Conservation (phyloP, 257 asterid species). For the Thymus mandschuricus region DNA sequence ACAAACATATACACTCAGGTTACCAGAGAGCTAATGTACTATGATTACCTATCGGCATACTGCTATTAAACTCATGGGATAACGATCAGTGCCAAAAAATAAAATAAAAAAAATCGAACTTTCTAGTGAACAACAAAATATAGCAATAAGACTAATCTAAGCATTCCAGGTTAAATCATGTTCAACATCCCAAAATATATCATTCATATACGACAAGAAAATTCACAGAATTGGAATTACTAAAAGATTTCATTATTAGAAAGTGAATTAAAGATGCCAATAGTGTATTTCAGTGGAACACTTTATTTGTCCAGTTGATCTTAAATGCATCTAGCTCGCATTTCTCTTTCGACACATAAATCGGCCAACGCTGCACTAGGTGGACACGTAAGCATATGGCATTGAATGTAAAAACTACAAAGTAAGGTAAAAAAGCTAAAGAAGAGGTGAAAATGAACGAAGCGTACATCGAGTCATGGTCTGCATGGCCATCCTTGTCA, state of each 20-base stretch:
- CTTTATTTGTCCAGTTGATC: no score
- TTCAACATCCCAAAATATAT: not conserved
- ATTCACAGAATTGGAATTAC: not conserved
- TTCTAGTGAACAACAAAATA: not conserved
- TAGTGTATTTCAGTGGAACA: conserved; percentile 1
- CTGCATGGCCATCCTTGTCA: conserved; percentile 79
- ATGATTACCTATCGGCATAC: not conserved
- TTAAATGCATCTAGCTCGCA: no score
- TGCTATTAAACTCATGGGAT: not conserved
- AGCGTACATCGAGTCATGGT: conserved; percentile 77
- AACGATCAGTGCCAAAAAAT: not conserved
- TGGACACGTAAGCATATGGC: not conserved
- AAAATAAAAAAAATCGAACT: not conserved
- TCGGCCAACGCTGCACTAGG: not conserved
- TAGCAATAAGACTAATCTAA: not conserved
- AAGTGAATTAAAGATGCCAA: conserved; percentile 4
- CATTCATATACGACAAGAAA: not conserved
- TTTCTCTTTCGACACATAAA: conserved; percentile 21
- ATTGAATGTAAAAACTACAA: not conserved
- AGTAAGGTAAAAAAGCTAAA: conserved; percentile 12
- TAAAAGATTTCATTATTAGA: conserved; percentile 10
- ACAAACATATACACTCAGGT: not conserved
- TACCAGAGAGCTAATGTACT: not conserved
- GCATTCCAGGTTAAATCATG: not conserved
- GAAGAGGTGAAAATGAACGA: conserved; percentile 23